These are phyloP conservation scores for Exophiala oligosperma DNA, from an alignment of 2,329 filamentous ascomycete species.

Conservation along the genomic window DNA sequence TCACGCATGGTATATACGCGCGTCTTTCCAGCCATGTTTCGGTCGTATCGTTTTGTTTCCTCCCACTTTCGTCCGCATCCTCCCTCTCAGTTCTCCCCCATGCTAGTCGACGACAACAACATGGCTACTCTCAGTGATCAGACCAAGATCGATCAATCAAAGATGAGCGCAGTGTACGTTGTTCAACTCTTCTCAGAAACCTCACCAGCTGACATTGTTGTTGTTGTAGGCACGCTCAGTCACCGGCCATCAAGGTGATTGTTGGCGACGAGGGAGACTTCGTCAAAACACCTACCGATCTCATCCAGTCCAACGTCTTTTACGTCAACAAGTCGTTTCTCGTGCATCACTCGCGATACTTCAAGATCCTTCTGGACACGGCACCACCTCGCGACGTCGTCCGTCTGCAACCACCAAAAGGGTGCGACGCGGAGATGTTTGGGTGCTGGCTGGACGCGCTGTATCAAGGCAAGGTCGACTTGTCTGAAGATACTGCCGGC, in stretches of 20 bases:
- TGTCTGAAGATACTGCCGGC: no score
- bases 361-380: conserved; percentile 11
- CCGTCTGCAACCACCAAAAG: background rate
- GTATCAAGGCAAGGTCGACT: background rate
- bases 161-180: background rate
- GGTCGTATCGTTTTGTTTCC: no score
- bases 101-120: no score
- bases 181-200: no score
- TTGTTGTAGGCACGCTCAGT: conserved; percentile 9
- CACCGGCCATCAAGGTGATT: conserved; percentile 13
- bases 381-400: conserved; percentile 1
- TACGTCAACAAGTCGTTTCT: conserved; percentile 14
- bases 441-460: conserved; percentile 10
- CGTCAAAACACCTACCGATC: background rate
- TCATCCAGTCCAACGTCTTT: conserved; percentile 12
- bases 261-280: conserved; percentile 5
- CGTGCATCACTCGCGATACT: conserved; percentile 10
- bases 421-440: background rate
- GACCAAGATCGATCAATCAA: background rate
- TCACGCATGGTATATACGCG: no score
- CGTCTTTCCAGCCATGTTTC: no score
- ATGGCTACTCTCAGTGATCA: background rate
- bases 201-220: no score
- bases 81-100: no score
- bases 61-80: no score